Evolutionary conservation across 2,329 filamentous ascomycete genomes (phyloP), one percentile per base, ranked within the genome.

Genomic region (Fusarium transvaalense): DNA sequence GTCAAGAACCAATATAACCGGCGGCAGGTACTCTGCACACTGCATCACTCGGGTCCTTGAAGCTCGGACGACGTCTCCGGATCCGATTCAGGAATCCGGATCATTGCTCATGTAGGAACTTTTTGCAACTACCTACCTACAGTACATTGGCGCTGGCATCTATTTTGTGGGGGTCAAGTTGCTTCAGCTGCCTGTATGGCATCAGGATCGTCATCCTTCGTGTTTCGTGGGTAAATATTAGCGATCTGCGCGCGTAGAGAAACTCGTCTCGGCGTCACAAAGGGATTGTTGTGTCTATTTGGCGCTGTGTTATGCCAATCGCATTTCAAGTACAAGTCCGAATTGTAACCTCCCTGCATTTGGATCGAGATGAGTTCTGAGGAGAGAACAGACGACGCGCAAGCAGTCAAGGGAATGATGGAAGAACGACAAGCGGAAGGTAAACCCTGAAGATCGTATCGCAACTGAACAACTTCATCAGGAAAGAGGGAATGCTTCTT

Each of bases 311-410:
- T 13, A 58, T 58, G 47, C 13, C 27, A 39, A 34, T 45, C 31
- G 17, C 37, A 31, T 48, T n/a, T 50, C 50, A 54, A 35, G 42
- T 61, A 45, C 13, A 17, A 25, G 21, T 55, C 38, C 38, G 12
- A 42, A 29, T 12, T 51, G 43, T n/a, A 25, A 39, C 43, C 64
- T 39, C 46, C 42, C 23, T 54, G 37, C 60, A 34, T 39, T 38
- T 48, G 31, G 31, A 57, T 54, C 39, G 39, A 54, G 62, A 67
- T 60, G 55, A 55, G 37, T 35, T 35, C 34, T 42, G 21, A 42
- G 4, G 45, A 23, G 27, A 41, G n/a, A 17, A 32, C 19, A 21
- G 45, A 41, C 53, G 38, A 63, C 37, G 15, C 34, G 32, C 39
- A 43, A 61, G 39, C 31, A 46, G 21, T 25, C 21, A 35, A 64